A percentile compares a stretch with the other conserved stretches of the same genome.
Conservation (phyloP, 371 early-diverging fungal species). For the Fennellomyces sp. region DNA sequence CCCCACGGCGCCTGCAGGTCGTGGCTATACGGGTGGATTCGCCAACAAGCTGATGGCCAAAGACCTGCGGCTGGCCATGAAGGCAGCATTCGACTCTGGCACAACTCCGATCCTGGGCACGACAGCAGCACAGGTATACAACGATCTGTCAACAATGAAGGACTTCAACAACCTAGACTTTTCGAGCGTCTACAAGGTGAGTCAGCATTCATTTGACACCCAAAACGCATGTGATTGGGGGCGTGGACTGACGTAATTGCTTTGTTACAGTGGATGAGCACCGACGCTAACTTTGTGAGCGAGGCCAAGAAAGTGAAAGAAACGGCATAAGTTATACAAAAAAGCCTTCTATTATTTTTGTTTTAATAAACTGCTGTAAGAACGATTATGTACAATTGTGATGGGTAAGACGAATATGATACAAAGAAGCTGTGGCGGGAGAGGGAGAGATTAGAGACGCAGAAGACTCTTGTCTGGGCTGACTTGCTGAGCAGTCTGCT, state of each 20-base stretch:
- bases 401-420: not conserved
- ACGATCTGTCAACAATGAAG: slow-evolving; percentile 57
- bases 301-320: not conserved
- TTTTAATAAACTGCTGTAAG: no score
- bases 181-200: slow-evolving; percentile 73
- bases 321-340: not conserved
- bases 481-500: slow-evolving; percentile 4
- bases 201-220: not conserved
- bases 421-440: not conserved
- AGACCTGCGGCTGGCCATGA: slow-evolving; percentile 90
- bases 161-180: slow-evolving; percentile 73
- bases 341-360: no score
- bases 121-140: slow-evolving; percentile 81
- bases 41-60: slow-evolving; percentile 90
- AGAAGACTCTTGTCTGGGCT: slow-evolving; percentile 13
- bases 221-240: no score
- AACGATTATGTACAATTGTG: no score
- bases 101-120: slow-evolving; percentile 75
- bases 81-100: slow-evolving; percentile 84
- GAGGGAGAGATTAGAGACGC: slow-evolving; percentile 12
- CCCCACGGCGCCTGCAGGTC: slow-evolving; percentile 81
- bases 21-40: slow-evolving; percentile 92
- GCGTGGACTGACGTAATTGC: no score
- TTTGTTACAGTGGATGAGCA: not conserved
- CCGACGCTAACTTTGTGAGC: not conserved